Evolutionary conservation across 208 protist genomes (phyloP), one percentile per base, ranked within the genome.

Genomic region (Acanthamoeba rhysodes): DNA sequence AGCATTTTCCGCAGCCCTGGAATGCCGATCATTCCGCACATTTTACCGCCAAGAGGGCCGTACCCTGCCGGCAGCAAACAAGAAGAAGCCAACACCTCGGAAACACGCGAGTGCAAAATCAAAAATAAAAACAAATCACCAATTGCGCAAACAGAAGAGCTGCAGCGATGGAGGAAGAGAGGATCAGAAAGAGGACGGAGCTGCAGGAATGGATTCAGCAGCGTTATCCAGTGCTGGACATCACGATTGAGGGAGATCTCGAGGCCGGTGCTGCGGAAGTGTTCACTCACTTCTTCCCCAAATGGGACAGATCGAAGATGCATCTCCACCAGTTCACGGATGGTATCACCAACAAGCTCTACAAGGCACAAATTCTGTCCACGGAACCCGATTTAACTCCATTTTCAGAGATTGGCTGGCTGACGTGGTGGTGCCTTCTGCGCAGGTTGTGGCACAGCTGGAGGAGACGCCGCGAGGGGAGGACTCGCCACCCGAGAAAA

Each of bases 271-370:
- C 85, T 10, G 59, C 64, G 6, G 85, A 59, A n/a, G 85, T 92
- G 59, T 92, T 92, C 64, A 48, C 59, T 7, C 85, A 92, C 24
- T 92, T 92, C 59, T 92, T 92, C 59, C 85, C 85, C 85, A 92
- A 92, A 48, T 92, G 55, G 59, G 64, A 68, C 59, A 34, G 59
- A 14, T 92, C 85, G 0, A 68, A 74, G 41, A 74, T 76, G 85
- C 85, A 92, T 32, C 64, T 92, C 18, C 55, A 92, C 55, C 85
- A 92, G 24, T 92, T 92, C 29, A 92, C 85, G 16, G 85, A 92
- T 53, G 85, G 85, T 0, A 92, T 92, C 34, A 92, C 85, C 6
- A 92, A 92, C 85, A 92, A 92, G 27, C 85, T 92, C 85, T 92
- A 76, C 85, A 92, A 92, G 85, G 85, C 55, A 10, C 68, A 76